These are phyloP conservation scores for Hirsutella rhossiliensis DNA, from an alignment of 2,329 filamentous ascomycete genomes.

Conservation along the genomic window DNA sequence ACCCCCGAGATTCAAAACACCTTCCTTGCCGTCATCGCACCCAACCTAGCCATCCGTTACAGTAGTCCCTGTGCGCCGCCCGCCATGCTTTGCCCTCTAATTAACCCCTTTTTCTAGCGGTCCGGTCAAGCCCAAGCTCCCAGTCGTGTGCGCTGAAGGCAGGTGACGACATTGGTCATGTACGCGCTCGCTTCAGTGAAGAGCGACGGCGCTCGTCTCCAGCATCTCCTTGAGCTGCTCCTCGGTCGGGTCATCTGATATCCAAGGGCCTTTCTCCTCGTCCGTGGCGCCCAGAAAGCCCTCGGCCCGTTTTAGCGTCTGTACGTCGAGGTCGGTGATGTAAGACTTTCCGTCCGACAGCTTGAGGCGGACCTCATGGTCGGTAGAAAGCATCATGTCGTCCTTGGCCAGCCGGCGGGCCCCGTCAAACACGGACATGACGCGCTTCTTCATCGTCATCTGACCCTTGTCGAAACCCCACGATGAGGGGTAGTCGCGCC, in stretches of 20 bases:
- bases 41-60: too few relatives aligned
- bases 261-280: slow-evolving; percentile 80
- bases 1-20: too few relatives aligned
- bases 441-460: slow-evolving; percentile 98
- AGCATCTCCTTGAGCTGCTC: slow-evolving; percentile 48
- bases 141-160: not conserved
- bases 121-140: not conserved
- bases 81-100: slow-evolving; percentile 12
- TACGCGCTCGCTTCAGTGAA: slow-evolving; percentile 2
- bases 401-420: slow-evolving; percentile 85
- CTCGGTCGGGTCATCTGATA: slow-evolving; percentile 57
- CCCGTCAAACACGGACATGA: slow-evolving; percentile 87
- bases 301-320: slow-evolving; percentile 79
- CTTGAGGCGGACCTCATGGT: slow-evolving; percentile 83
- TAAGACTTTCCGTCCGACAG: slow-evolving; percentile 66
- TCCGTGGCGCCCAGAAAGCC: slow-evolving; percentile 69
- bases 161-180: not conserved
- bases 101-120: slow-evolving; percentile 1
- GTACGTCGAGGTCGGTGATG: slow-evolving; percentile 85
- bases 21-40: too few relatives aligned
- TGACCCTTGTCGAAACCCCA: slow-evolving; percentile 89
- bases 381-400: slow-evolving; percentile 95
- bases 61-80: slow-evolving; percentile 13
- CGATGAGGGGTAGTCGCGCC: slow-evolving; percentile 82
- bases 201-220: slow-evolving; percentile 13